These are phyloP conservation scores for Chaetomium sp. DNA, from an alignment of 2,329 filamentous ascomycete genomes.

Conservation along the genomic window DNA sequence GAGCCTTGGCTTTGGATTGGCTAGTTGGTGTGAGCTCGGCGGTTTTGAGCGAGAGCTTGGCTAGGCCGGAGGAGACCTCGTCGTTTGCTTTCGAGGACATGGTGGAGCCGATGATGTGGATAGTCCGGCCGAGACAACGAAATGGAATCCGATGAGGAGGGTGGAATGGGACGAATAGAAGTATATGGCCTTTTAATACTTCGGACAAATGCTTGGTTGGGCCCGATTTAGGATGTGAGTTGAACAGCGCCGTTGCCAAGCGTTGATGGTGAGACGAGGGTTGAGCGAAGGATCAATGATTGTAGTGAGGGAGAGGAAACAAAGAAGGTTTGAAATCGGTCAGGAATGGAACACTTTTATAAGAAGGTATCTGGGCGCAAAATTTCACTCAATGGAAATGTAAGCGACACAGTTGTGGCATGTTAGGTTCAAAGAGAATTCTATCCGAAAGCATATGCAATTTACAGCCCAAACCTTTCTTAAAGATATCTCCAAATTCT, in stretches of 20 bases:
- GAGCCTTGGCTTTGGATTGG: conserved; percentile 6
- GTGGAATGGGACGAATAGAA: background rate
- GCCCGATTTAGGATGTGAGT: background rate
- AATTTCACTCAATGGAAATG: too few species aligned
- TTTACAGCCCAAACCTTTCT: too few species aligned
- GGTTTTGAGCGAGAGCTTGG: conserved; percentile 22
- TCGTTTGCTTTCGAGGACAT: conserved; percentile 17
- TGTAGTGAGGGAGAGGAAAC: background rate
- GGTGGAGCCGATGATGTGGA: background rate
- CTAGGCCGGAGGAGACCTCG: conserved; percentile 18
- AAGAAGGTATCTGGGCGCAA: background rate
- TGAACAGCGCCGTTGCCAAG: conserved; percentile 7
- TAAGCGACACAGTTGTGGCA: too few species aligned
- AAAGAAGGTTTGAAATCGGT: background rate
- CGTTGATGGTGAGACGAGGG: background rate
- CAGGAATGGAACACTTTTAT: background rate
- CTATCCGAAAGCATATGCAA: too few species aligned
- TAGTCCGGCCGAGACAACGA: too few species aligned
- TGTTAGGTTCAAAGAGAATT: too few species aligned
- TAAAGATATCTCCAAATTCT: too few species aligned
- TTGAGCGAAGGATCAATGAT: too few species aligned
- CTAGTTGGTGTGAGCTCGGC: conserved; percentile 11
- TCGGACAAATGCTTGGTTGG: background rate
- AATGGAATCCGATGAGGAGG: too few species aligned
- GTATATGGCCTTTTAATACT: background rate